Evolutionary conservation across 1,284 basidiomycete genomes (phyloP), one percentile per base, ranked within the genome.

Genomic region (Agroathelia rolfsii): DNA sequence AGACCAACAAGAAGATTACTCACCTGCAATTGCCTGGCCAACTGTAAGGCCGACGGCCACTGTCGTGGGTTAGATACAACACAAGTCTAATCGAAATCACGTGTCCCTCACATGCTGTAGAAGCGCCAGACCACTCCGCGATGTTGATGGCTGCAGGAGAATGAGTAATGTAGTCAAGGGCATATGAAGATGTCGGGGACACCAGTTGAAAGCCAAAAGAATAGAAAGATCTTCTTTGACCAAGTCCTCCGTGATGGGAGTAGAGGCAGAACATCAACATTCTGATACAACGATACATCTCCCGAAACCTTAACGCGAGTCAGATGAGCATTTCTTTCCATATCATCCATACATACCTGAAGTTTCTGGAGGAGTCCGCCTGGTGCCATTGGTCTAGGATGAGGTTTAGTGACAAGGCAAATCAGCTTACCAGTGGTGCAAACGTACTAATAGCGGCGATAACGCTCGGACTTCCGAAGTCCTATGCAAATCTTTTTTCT

Each of bases 201-300:
- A 48, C 52, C 45, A 13, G 52, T 54, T 1, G 50, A 45, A 3
- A 54, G 35, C 52, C 52, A 54, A 33, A 54, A 54, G 32, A 52
- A 52, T 21, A 47, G 30, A 29, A 54, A 54, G 1, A 43, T 42
- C 27, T 37, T 45, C 28, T 43, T 45, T 3, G 44, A 28, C 52
- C 52, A 54, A 8, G 50, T 54, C 31, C 49, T 32, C 8, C 50
- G 43, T 6, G 43, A 41, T 7, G 44, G 41, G 0, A 48, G 49
- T n/a, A 51, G 41, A 0, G 50, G 50, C 14, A 54, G 33, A 14
- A 54, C 41, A 33, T 54, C 52, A 19, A 21, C 40, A 33, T 54
- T 54, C 19, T 43, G 41, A 39, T 54, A 52, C n/a, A 49, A 38
- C 8, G 47, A 44, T 18, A 48, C 39, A 18, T 49, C 35, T 10